These are phyloP conservation scores for Acanthamoeba rhysodes DNA, from an alignment of 208 protist species.

Conservation along the genomic window DNA sequence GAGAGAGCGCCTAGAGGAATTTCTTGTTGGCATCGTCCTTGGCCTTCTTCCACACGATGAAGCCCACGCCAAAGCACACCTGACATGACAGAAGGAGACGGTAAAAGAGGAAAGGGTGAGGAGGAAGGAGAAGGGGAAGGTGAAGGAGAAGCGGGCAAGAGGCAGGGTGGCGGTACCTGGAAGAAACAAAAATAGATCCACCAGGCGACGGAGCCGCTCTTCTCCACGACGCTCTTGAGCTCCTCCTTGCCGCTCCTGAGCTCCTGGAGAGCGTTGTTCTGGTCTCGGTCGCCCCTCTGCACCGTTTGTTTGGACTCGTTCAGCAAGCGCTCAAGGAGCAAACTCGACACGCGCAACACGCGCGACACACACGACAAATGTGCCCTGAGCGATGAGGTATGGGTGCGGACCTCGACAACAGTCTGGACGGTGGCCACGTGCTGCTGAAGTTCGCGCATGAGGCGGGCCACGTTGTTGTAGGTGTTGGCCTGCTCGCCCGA, in stretches of 20 bases:
- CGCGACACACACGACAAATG: background rate
- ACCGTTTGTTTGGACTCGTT: too few species aligned
- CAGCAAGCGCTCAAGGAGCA: background rate
- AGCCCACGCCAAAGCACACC: slow-evolving; percentile 55
- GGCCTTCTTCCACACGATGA: slow-evolving; percentile 26
- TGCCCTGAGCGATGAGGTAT: background rate
- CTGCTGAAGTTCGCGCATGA: slow-evolving; percentile 52
- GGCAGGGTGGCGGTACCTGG: slow-evolving; percentile 8
- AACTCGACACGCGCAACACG: background rate
- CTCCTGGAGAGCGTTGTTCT: slow-evolving; percentile 42
- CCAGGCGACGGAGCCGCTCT: slow-evolving; percentile 46
- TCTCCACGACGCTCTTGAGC: slow-evolving; percentile 47
- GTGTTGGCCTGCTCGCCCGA: slow-evolving; percentile 43
- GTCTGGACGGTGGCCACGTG: background rate
- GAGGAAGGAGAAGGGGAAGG: background rate
- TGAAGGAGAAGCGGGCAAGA: too few species aligned
- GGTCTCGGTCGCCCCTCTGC: slow-evolving; percentile 51
- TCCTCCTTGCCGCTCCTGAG: slow-evolving; percentile 59
- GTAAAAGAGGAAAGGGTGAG: background rate
- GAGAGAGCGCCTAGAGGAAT: background rate
- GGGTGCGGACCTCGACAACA: background rate
- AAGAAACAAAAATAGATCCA: slow-evolving; percentile 73
- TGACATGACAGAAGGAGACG: background rate
- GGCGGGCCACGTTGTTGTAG: slow-evolving; percentile 64
- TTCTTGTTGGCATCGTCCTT: slow-evolving; percentile 74